phyloP scores from a whole-genome alignment of 75 land plant genomes.

The Pinus albicaulis region DNA sequence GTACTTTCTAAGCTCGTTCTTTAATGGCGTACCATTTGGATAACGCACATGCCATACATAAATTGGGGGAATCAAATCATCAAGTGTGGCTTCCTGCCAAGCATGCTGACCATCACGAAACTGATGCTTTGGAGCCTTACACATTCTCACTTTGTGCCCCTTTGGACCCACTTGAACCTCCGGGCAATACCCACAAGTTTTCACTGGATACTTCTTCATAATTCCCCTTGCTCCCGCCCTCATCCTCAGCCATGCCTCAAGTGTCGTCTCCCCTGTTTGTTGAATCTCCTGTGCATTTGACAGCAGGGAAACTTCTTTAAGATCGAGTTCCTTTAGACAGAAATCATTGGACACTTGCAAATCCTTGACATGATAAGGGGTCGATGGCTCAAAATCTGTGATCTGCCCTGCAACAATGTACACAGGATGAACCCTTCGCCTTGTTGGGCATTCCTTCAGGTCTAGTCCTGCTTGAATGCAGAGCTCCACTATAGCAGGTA shows the following conservation, averaged over 20 bases:
- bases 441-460: constrained; percentile 13
- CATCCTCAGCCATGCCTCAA: constrained; percentile 67
- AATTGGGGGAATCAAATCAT: constrained; percentile 70
- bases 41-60: constrained; percentile 72
- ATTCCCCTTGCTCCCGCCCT: constrained; percentile 53
- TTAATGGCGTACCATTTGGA: constrained; percentile 46
- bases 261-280: constrained; percentile 32
- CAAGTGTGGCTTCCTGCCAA: constrained; percentile 68
- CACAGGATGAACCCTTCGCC: neutral
- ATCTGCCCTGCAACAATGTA: too few relatives aligned
- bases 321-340: constrained; percentile 11
- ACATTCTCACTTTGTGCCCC: constrained; percentile 59
- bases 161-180: constrained; percentile 80
- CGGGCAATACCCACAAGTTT: constrained; percentile 67
- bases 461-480: constrained; percentile 71
- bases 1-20: constrained; percentile 38
- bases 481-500: constrained; percentile 72
- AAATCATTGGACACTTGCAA: neutral
- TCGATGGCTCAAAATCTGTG: neutral
- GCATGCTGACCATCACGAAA: constrained; percentile 38
- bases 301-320: neutral
- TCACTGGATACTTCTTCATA: constrained; percentile 51
- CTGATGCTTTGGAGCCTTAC: constrained; percentile 43
- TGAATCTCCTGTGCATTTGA: constrained; percentile 15
- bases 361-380: neutral